Evolutionary conservation across 768 basidiomycete genomes (phyloP).

Genomic region (Strobilomyces confusus): DNA sequence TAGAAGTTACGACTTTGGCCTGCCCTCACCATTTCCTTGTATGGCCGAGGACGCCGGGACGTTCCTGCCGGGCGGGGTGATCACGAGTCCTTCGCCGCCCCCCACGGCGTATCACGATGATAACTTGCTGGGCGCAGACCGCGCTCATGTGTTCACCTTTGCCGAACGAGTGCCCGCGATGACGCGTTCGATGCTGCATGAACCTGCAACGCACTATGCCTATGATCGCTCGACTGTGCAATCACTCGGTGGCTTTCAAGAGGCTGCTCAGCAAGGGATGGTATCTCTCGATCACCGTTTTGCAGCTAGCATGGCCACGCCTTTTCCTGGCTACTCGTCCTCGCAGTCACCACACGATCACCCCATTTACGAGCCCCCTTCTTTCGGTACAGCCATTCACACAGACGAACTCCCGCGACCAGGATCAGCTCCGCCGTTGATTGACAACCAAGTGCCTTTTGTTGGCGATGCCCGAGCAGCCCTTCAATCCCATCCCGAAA

Average conservation of each 20-base stretch:
- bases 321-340: slow-evolving; percentile 29
- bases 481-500: slow-evolving; percentile 15
- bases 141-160: slow-evolving; percentile 10
- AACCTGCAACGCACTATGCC: slow-evolving; percentile 8
- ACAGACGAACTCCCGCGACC: slow-evolving; percentile 21
- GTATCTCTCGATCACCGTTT: slow-evolving; percentile 24
- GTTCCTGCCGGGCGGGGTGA: slow-evolving; percentile 12
- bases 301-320: slow-evolving; percentile 22
- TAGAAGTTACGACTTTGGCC: slow-evolving; percentile 5
- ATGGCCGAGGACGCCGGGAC: slow-evolving; percentile 10
- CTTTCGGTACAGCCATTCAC: slow-evolving; percentile 25
- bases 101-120: slow-evolving; percentile 24
- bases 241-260: slow-evolving; percentile 17
- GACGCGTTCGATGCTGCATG: slow-evolving; percentile 12
- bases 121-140: slow-evolving; percentile 16
- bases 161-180: slow-evolving; percentile 13
- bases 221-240: slow-evolving; percentile 19
- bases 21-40: slow-evolving; percentile 13
- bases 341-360: slow-evolving; percentile 30
- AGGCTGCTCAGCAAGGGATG: slow-evolving; percentile 14
- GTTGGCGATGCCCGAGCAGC: slow-evolving; percentile 26
- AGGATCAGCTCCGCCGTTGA: slow-evolving; percentile 30
- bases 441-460: slow-evolving; percentile 27
- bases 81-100: slow-evolving; percentile 22
- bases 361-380: slow-evolving; percentile 22